Percentiles rank a stretch among this genome's conserved stretches.
Conservation (phyloP, 1,284 basidiomycete species). For the Naganishia sp. region DNA sequence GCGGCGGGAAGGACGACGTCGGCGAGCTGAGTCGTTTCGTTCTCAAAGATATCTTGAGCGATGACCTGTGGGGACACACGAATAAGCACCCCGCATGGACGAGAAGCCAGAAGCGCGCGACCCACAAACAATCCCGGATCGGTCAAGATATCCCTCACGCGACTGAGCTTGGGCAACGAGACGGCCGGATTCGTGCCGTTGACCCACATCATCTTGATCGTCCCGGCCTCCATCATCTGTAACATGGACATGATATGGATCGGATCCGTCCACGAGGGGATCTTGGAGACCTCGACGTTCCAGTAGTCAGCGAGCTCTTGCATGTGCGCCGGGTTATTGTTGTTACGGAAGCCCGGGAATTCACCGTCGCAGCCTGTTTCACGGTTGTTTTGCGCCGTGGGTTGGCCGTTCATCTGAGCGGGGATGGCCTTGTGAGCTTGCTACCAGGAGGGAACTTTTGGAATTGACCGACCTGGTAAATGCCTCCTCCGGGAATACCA, state of each 20-base stretch:
- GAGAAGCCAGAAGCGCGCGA: neutral
- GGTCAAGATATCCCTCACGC: conserved; percentile 25
- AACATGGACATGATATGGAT: conserved; percentile 31
- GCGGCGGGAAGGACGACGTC: conserved; percentile 31
- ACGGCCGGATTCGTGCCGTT: conserved; percentile 32
- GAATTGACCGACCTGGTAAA: conserved; percentile 26
- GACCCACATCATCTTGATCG: conserved; percentile 34
- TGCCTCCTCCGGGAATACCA: conserved; percentile 32
- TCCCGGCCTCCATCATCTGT: conserved; percentile 28
- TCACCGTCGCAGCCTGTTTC: conserved; percentile 33
- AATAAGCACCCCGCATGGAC: neutral
- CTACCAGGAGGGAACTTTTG: neutral
- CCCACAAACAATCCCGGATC: conserved; percentile 29
- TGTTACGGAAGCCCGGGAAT: conserved; percentile 33
- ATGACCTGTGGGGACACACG: conserved; percentile 3
- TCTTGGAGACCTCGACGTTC: conserved; percentile 29
- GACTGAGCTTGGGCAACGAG: conserved; percentile 28
- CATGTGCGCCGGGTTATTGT: conserved; percentile 33
- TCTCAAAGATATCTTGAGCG: conserved; percentile 33
- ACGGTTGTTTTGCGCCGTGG: conserved; percentile 33
- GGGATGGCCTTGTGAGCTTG: neutral
- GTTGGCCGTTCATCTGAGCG: conserved; percentile 33
- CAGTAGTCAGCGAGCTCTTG: conserved; percentile 30
- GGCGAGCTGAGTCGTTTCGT: conserved; percentile 31
- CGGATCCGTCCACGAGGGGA: conserved; percentile 29